phyloP scores from a whole-genome alignment of 257 asterid species.

The Solanum piurae region DNA sequence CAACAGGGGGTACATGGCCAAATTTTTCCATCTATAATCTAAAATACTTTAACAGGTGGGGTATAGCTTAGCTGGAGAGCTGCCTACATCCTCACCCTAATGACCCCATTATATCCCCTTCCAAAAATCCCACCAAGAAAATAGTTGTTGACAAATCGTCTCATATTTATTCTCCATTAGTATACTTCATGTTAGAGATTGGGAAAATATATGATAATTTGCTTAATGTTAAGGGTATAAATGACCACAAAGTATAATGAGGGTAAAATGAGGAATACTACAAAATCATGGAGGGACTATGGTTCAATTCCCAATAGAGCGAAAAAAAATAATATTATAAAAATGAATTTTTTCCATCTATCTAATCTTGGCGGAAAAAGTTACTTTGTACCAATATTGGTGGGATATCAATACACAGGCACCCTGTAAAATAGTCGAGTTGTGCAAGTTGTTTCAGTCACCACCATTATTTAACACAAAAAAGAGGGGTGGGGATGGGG shows the following conservation, averaged over 20 bases:
- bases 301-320: neutral
- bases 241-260: neutral
- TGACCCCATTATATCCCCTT: neutral
- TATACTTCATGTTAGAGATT: neutral
- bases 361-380: neutral
- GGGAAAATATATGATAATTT: neutral
- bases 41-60: neutral
- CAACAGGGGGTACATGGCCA: neutral
- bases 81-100: neutral
- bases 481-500: neutral
- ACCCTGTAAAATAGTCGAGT: neutral
- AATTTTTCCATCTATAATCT: neutral
- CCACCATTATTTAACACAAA: neutral
- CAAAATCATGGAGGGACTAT: neutral
- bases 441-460: neutral
- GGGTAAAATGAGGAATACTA: neutral
- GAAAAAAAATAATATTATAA: neutral
- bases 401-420: fast-evolving
- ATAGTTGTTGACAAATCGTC: neutral
- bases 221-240: neutral
- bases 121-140: neutral
- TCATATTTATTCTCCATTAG: neutral
- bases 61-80: neutral
- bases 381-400: neutral
- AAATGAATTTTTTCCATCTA: neutral